phyloP scores from a whole-genome alignment of 257 asterid genomes.

The Solanum verrucosum region DNA sequence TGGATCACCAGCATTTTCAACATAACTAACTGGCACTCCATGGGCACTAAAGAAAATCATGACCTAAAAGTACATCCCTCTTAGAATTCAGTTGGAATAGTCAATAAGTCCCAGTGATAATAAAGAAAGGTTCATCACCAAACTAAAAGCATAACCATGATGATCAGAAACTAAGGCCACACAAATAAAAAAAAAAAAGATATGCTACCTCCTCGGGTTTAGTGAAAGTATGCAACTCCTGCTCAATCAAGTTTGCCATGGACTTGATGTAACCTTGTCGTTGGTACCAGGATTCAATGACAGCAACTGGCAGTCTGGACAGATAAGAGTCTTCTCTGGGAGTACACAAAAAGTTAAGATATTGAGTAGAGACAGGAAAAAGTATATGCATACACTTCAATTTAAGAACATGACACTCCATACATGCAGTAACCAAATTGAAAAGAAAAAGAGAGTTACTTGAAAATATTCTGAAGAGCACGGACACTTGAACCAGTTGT shows the following conservation, averaged over 20 bases:
- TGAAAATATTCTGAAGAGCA: conserved; percentile 67
- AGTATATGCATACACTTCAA: background rate
- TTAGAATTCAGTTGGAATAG: background rate
- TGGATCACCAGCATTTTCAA: conserved; percentile 92
- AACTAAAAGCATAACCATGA: background rate
- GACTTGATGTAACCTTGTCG: conserved; percentile 81
- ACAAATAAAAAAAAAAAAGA: background rate
- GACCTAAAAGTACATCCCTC: conserved; percentile 32
- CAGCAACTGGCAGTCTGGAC: conserved; percentile 71
- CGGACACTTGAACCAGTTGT: conserved; percentile 96
- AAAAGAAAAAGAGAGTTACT: conserved; percentile 18
- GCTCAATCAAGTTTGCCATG: conserved; percentile 85
- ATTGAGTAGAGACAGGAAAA: background rate
- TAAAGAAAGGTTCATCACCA: background rate
- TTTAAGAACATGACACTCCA: background rate
- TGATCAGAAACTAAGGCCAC: background rate
- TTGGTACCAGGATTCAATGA: conserved; percentile 93
- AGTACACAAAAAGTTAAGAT: conserved; percentile 1
- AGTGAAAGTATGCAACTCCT: conserved; percentile 51
- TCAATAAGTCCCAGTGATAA: background rate
- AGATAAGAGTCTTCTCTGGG: conserved; percentile 56
- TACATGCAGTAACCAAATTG: background rate
- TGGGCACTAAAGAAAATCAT: conserved; percentile 95
- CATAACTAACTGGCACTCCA: conserved; percentile 92
- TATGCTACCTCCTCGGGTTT: conserved; percentile 55